Evolutionary conservation across 305 asterid species (phyloP).

Genomic region (Nicotiana rustica): DNA sequence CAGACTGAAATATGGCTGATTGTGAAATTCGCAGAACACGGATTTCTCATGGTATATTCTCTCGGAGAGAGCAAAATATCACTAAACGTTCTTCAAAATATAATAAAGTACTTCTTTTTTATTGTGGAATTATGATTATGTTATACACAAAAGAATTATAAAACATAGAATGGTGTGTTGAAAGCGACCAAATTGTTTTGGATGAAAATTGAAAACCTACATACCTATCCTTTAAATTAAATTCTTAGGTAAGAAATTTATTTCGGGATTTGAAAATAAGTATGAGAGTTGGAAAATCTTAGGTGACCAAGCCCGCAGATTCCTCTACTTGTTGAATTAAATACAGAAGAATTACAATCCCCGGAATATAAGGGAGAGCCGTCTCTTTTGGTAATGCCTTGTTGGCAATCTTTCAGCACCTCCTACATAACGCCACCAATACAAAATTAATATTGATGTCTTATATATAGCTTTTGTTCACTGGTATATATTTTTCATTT

Average conservation of each 20-base stretch:
- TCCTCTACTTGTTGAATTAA: slow-evolving; percentile 21
- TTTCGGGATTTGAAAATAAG: not conserved
- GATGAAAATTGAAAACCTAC: not conserved
- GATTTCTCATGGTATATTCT: not conserved
- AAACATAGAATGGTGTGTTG: not conserved
- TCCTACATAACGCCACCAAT: not conserved
- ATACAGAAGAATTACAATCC: not conserved
- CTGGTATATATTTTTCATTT: not conserved
- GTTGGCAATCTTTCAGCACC: not conserved
- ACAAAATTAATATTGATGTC: not conserved
- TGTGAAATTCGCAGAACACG: not conserved
- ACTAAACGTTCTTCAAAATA: no score
- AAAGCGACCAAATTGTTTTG: slow-evolving; percentile 14
- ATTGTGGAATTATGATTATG: not conserved
- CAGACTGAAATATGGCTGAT: not conserved
- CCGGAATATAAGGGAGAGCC: not conserved
- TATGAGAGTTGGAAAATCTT: not conserved
- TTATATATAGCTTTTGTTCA: not conserved
- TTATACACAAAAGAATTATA: not conserved
- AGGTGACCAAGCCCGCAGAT: slow-evolving; percentile 25
- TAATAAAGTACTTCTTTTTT: not conserved
- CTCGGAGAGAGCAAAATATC: not conserved
- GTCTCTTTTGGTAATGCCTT: not conserved
- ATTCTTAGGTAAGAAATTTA: not conserved
- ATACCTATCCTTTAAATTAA: not conserved